Conservation (phyloP, 2,329 filamentous ascomycete species). For the Aureobasidium melanogenum region DNA sequence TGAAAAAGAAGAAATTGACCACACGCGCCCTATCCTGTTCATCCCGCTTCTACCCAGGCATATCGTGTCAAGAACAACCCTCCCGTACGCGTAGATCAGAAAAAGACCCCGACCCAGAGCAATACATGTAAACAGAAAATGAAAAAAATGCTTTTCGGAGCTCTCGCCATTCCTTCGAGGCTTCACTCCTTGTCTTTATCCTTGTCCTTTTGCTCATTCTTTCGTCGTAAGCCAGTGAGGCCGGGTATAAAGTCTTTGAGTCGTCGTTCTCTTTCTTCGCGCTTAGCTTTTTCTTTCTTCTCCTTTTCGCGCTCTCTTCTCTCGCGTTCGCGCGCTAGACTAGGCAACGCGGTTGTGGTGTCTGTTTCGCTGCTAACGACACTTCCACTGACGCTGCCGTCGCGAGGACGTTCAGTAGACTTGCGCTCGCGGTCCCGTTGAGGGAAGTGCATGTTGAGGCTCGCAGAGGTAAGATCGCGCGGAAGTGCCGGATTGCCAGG, state of each 20-base stretch:
- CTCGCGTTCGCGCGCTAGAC: conserved; percentile 23
- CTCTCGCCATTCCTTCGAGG: neutral
- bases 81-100: neutral
- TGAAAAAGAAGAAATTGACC: neutral
- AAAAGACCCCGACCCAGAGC: neutral
- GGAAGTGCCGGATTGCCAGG: neutral
- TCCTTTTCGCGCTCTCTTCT: conserved; percentile 16
- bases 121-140: neutral
- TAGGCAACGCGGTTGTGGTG: conserved; percentile 25
- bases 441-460: neutral
- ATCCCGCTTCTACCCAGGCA: neutral
- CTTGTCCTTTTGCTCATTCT: conserved; percentile 23
- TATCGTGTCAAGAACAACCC: neutral
- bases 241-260: conserved; percentile 31
- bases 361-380: conserved; percentile 27
- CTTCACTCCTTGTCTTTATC: conserved; percentile 14
- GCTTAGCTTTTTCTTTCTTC: conserved; percentile 24
- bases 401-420: conserved; percentile 1
- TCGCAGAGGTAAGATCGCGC: conserved; percentile 2
- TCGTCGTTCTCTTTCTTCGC: conserved; percentile 31
- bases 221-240: conserved; percentile 15
- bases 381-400: conserved; percentile 23
- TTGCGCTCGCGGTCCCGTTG: neutral
- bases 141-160: conserved; percentile 4
- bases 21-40: neutral